Evolutionary conservation across 345 rosid genomes (phyloP).

Genomic region (Capsella bursapastoris): DNA sequence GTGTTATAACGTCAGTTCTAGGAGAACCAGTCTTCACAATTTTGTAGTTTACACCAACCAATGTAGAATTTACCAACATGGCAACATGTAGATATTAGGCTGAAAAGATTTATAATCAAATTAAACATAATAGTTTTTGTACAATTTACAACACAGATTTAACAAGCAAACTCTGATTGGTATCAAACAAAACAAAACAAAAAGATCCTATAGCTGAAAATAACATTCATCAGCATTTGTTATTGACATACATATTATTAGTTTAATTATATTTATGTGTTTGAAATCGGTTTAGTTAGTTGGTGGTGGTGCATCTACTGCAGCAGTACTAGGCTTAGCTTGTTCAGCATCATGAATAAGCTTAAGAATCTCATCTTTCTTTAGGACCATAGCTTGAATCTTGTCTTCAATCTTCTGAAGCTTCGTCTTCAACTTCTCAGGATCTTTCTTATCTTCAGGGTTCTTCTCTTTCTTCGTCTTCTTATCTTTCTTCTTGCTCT

Average conservation of each 20-base stretch:
- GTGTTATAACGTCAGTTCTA: too few relatives aligned
- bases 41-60: not conserved
- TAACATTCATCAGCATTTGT: conserved; percentile 30
- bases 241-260: conserved; percentile 4
- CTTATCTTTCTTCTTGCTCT: conserved; percentile 50
- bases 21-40: not conserved
- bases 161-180: conserved; percentile 20
- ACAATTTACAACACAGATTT: conserved; percentile 22
- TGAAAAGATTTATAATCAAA: not conserved
- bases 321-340: conserved; percentile 22
- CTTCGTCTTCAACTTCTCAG: conserved; percentile 63
- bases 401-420: conserved; percentile 69
- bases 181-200: not conserved
- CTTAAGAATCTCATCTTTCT: conserved; percentile 64
- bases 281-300: conserved; percentile 20
- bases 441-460: conserved; percentile 75
- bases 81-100: too few relatives aligned
- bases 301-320: conserved; percentile 46
- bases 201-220: conserved; percentile 9
- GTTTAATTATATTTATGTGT: not conserved
- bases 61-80: too few relatives aligned
- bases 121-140: not conserved
- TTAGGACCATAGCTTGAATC: conserved; percentile 56
- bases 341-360: conserved; percentile 53
- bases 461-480: conserved; percentile 61